Percentiles rank a stretch among this genome's conserved stretches.
phyloP scores from a whole-genome alignment of 768 basidiomycete species.

The Lanmaoa pseudosensibilis region DNA sequence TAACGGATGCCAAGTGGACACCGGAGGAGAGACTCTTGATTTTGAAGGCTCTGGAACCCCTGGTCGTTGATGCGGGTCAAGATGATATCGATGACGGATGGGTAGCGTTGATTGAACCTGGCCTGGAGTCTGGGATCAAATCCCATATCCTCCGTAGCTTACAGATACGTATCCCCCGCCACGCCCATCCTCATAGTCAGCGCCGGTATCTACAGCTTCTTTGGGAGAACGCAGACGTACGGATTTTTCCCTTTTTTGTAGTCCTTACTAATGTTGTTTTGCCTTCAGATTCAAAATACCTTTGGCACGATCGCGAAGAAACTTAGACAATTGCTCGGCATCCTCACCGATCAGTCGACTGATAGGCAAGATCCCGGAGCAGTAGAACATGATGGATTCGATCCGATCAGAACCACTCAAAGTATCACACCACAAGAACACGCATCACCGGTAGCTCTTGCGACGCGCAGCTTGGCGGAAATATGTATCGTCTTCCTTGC shows the following conservation, averaged over 20 bases:
- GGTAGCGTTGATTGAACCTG: slow-evolving; percentile 51
- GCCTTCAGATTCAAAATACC: slow-evolving; percentile 52
- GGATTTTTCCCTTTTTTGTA: slow-evolving; percentile 21
- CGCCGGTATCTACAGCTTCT: slow-evolving; percentile 53
- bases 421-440: slow-evolving; percentile 32
- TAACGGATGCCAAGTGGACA: slow-evolving; percentile 49
- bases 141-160: slow-evolving; percentile 47
- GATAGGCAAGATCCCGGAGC: slow-evolving; percentile 27
- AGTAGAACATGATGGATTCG: slow-evolving; percentile 60
- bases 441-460: slow-evolving; percentile 26
- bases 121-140: slow-evolving; percentile 60
- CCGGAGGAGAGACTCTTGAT: slow-evolving; percentile 63
- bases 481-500: slow-evolving; percentile 62
- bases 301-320: slow-evolving; percentile 32
- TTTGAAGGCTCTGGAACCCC: slow-evolving; percentile 62
- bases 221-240: slow-evolving; percentile 71
- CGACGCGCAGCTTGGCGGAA: slow-evolving; percentile 41
- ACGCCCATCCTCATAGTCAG: slow-evolving; percentile 10
- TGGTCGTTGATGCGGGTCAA: slow-evolving; percentile 48
- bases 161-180: slow-evolving; percentile 13
- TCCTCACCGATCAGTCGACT: slow-evolving; percentile 25
- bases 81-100: slow-evolving; percentile 30
- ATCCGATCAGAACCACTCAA: slow-evolving; percentile 44
- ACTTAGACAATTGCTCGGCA: slow-evolving; percentile 45
- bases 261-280: neutral